Base-by-base conservation (phyloP, 2,329 filamentous ascomycete genomes). In the Ceratocystis lukuohia region DNA sequence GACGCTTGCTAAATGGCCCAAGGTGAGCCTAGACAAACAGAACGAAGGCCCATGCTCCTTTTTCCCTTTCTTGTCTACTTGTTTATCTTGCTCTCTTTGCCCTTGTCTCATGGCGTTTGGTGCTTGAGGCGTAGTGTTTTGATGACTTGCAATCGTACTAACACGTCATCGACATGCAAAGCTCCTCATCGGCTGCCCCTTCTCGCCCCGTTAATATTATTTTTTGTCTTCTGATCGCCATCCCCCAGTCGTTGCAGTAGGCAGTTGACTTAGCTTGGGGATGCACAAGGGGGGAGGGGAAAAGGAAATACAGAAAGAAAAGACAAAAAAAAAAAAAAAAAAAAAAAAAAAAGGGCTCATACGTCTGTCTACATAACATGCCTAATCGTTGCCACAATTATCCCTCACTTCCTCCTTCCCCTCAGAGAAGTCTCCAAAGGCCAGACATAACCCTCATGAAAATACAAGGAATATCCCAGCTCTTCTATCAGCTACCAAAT, bases 41-140 rank as follows among this genome's bases (percentile, higher is more conserved):
- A 25, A 48, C 45, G 45, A 50, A 20, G 46, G 46, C 46, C 59
- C 59, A 45, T 62, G 33, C 59, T 62, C 30, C 59, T 62, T 62
- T 20, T 61, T 45, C 28, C 41, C 59, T 41, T 20, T 44, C n/a
- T 59, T 59, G 53, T 59, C 30, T 28, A 28, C 53, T 57, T 30
- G 30, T 57, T 57, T 30, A 57, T 22, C 53, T 28, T 6, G 22
- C 30, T 30, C 6, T 50, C 46, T 50, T 20, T 50, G 7, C 6
- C n/a, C 20, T 22, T 50, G 17, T 50, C 17, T 50, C 46, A 8
- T 50, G 5, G 28, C 28, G 46, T 4, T 50, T 50, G n/a, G 17
- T 48, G 10, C 6, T 17, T 48, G 15, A 17, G 17, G 15, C 45
- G 30, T 48, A 5, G 45, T 25, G 46, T 50, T 50, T 22, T 50